Percentiles rank a stretch among this genome's conserved stretches.
phyloP scores from a whole-genome alignment of 108 stramenopile genomes.

The Bacterosira constricta region DNA sequence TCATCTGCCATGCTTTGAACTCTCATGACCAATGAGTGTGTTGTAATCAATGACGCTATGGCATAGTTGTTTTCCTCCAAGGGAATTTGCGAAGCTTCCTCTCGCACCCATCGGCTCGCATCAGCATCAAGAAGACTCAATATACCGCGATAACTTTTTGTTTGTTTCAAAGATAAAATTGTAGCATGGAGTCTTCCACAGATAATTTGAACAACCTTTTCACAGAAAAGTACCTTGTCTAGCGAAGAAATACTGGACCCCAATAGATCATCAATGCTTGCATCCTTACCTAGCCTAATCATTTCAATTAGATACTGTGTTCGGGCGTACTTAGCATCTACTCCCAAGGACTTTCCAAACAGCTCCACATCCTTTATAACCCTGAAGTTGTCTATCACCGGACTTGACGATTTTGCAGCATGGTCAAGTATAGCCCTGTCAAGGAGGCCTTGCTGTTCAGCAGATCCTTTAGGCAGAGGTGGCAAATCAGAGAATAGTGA shows the following conservation, averaged over 20 bases:
- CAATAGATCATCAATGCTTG: conserved; percentile 62
- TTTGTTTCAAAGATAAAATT: conserved; percentile 47
- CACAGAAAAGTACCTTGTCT: conserved; percentile 56
- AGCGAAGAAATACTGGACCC: conserved; percentile 48
- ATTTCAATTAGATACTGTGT: conserved; percentile 76
- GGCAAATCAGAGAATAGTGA: conserved; percentile 49
- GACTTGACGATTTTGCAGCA: conserved; percentile 45
- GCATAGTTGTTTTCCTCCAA: conserved; percentile 11
- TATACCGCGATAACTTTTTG: conserved; percentile 56
- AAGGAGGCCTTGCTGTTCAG: conserved; percentile 58
- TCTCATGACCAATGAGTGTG: conserved; percentile 68
- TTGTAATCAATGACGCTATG: conserved; percentile 53
- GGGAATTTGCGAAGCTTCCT: conserved; percentile 60
- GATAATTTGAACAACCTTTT: conserved; percentile 63
- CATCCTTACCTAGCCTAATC: conserved; percentile 78
- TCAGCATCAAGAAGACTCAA: conserved; percentile 78
- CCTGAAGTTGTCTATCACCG: conserved; percentile 53
- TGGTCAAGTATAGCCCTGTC: conserved; percentile 64
- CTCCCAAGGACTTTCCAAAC: conserved; percentile 62
- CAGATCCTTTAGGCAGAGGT: conserved; percentile 41
- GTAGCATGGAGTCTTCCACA: conserved; percentile 64
- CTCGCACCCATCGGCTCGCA: conserved; percentile 70
- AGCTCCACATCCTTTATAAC: conserved; percentile 62
- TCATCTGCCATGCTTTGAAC: conserved; percentile 60
- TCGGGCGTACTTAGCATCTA: conserved; percentile 59